Percentiles rank a stretch among this genome's conserved stretches.
Conservation (phyloP, 192 early-diverging fungal genomes). For the Pilobolus umbonatus region DNA sequence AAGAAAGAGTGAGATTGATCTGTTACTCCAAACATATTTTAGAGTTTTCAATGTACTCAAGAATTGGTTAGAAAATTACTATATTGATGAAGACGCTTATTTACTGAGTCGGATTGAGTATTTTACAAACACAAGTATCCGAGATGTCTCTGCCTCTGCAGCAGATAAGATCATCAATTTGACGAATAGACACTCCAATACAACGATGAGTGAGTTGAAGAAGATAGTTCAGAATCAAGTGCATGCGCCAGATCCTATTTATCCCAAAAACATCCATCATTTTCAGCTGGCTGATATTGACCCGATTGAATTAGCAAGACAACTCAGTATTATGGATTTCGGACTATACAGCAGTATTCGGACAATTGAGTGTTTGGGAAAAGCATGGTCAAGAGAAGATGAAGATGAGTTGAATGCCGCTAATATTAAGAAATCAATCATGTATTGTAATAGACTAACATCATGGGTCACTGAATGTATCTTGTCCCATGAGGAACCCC, state of each 20-base stretch:
- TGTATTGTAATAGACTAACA: slow-evolving; percentile 75
- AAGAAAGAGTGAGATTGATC: neutral
- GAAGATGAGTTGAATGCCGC: slow-evolving; percentile 59
- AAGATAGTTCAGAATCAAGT: slow-evolving; percentile 56
- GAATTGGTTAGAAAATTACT: slow-evolving; percentile 88
- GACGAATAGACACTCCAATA: slow-evolving; percentile 30
- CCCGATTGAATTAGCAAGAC: slow-evolving; percentile 87
- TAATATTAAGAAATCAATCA: slow-evolving; percentile 86
- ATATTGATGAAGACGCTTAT: slow-evolving; percentile 61
- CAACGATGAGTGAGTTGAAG: slow-evolving; percentile 41
- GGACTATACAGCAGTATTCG: slow-evolving; percentile 76
- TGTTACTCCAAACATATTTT: neutral
- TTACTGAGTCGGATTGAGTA: slow-evolving; percentile 7
- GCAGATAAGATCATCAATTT: slow-evolving; percentile 8
- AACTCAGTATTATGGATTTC: slow-evolving; percentile 88
- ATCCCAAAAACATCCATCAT: slow-evolving; percentile 70
- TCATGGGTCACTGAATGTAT: slow-evolving; percentile 88
- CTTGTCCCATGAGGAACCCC: slow-evolving; percentile 73
- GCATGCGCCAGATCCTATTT: slow-evolving; percentile 67
- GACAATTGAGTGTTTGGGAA: slow-evolving; percentile 82
- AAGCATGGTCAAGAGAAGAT: slow-evolving; percentile 73
- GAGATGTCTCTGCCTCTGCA: slow-evolving; percentile 1
- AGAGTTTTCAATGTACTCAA: slow-evolving; percentile 86
- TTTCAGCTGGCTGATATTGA: slow-evolving; percentile 84
- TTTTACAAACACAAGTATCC: slow-evolving; percentile 14